Evolutionary conservation across 768 basidiomycete species (phyloP).

Genomic region (Rhizopogon roseolus): DNA sequence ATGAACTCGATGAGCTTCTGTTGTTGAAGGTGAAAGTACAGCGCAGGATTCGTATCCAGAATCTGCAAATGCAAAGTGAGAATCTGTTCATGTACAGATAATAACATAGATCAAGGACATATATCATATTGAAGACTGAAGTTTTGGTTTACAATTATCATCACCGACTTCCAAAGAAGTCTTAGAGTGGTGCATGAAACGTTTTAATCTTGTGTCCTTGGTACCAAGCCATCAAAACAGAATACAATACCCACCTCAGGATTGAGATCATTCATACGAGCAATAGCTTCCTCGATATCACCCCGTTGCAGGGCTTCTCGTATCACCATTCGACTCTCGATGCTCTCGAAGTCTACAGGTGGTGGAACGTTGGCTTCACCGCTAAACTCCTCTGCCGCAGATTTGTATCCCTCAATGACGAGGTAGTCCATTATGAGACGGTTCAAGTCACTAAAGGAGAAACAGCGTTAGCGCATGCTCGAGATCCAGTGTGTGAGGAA

Average conservation of each 20-base stretch:
- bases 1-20: conserved; percentile 95
- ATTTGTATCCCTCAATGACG: conserved; percentile 95
- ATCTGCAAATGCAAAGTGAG: conserved; percentile 55
- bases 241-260: conserved; percentile 73
- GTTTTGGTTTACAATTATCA: conserved; percentile 74
- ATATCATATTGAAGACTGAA: conserved; percentile 97
- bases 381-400: conserved; percentile 92
- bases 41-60: conserved; percentile 87
- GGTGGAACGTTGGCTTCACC: conserved; percentile 76
- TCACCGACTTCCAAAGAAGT: conserved; percentile 69
- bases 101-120: conserved; percentile 11
- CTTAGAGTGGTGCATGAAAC: conserved; percentile 99
- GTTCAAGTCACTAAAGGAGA: conserved; percentile 76
- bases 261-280: conserved; percentile 92
- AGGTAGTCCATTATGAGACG: conserved; percentile 96
- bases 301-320: conserved; percentile 92
- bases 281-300: conserved; percentile 92
- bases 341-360: conserved; percentile 85
- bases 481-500: conserved; percentile 21
- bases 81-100: neutral
- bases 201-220: conserved; percentile 69
- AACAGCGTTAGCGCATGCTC: conserved; percentile 16
- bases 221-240: conserved; percentile 4
- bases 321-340: conserved; percentile 92
- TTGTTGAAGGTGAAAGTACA: conserved; percentile 95